phyloP scores from a whole-genome alignment of 164 flowering plant species.

The Santalum album region DNA sequence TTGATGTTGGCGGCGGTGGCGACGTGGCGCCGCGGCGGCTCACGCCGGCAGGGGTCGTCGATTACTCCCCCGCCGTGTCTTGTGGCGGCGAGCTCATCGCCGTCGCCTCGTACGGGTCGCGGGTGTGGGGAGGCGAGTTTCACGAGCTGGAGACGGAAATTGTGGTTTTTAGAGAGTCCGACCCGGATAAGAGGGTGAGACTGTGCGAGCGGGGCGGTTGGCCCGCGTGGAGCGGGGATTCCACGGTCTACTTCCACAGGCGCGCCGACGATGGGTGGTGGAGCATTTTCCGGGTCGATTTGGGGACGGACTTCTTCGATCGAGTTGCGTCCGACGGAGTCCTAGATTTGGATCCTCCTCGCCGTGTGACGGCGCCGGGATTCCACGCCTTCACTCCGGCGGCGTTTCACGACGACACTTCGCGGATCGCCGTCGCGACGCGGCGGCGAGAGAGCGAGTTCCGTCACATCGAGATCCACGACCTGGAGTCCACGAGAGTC shows the following conservation, averaged over 20 bases:
- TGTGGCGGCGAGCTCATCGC: constrained; percentile 49
- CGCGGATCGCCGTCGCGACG: constrained; percentile 63
- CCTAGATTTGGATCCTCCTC: constrained; percentile 8
- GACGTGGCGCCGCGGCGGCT: constrained; percentile 20
- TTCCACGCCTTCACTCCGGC: constrained; percentile 81
- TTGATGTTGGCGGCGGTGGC: constrained; percentile 6
- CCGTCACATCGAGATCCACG: constrained; percentile 74
- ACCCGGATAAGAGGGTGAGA: constrained; percentile 33
- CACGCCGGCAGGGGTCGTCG: constrained; percentile 53
- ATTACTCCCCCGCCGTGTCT: constrained; percentile 76
- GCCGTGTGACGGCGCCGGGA: constrained; percentile 70
- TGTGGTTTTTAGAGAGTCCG: constrained; percentile 46
- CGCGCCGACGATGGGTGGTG: constrained; percentile 84
- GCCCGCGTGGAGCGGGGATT: constrained; percentile 86
- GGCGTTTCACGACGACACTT: constrained; percentile 36
- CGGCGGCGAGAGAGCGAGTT: constrained; percentile 39
- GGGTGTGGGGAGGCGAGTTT: constrained; percentile 73
- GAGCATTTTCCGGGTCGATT: constrained; percentile 62
- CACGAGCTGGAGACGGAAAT: constrained; percentile 61
- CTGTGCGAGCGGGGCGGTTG: constrained; percentile 62
- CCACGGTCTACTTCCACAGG: constrained; percentile 63
- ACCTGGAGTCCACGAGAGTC: constrained; percentile 33
- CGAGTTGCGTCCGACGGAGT: background rate
- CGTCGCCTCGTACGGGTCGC: constrained; percentile 74
- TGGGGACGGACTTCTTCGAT: constrained; percentile 23